Base-by-base conservation (phyloP, 371 early-diverging fungal genomes). In the Syncephalastrum sp. region DNA sequence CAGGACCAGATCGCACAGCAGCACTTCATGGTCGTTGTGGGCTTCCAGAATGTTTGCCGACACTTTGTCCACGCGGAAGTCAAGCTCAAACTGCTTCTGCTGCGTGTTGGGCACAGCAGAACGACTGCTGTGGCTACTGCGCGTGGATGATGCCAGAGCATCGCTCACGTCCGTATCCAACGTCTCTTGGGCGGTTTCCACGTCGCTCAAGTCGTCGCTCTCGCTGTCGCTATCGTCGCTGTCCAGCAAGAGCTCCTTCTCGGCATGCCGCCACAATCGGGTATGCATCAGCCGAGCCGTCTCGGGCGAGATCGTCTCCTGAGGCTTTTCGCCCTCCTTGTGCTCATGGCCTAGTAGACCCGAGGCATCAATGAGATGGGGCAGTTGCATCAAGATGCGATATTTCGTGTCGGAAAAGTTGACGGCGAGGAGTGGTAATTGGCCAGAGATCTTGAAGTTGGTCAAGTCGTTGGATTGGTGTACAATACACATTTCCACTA, bases 321-420 rank as follows among this genome's bases (percentile, higher is more conserved):
- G 10, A 0, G 12, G 38, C 8, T 33, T 52, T 13, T 41, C 19
- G 2, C 19, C 29, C 1, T 51, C 52, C n/a, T 50, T 23, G 13
- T 24, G 27, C 17, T 25, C 41, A 14, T 49, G 17, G 10, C 61
- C 64, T 5, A 77, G 44, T 1, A 77, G n/a, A 8, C 77, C 77
- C 15, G 77, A 84, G 7, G 67, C 69, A 42, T 73, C 77, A 59
- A 63, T 96, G 84, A 59, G 88, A 8, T 60, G 65, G 5, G 77
- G 80, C 41, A 94, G 81, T 13, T 81, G 79, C 96, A 96, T 96
- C 12, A 96, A 73, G 0, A 89, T 85, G 59, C 89, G 89, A 82
- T 98, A 97, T 70, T 97, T 97, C 24, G 86, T 83, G 61, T 97
- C 95, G 0, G 97, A 96, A 51, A 98, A 84, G 65, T 93, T 95